phyloP scores from a whole-genome alignment of 257 asterid genomes.

The Euphrasia confusa region DNA sequence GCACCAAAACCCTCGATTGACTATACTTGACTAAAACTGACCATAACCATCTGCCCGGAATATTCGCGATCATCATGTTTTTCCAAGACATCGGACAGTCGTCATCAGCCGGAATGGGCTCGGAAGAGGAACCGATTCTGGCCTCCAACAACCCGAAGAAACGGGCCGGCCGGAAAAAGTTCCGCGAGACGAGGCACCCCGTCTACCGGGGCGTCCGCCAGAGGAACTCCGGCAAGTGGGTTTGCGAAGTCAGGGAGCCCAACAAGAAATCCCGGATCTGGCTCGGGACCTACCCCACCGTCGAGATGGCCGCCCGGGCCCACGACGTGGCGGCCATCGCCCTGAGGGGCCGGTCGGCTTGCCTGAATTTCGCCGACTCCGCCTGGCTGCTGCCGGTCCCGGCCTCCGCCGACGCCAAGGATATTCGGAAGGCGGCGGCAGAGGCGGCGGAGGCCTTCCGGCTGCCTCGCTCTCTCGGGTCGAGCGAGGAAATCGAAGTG shows the following conservation, averaged over 20 bases:
- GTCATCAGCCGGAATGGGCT: neutral
- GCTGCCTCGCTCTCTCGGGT: neutral
- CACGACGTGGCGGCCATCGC: slow-evolving; percentile 26
- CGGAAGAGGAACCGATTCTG: slow-evolving; percentile 36
- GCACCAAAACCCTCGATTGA: too few species aligned
- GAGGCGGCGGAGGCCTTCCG: slow-evolving; percentile 57
- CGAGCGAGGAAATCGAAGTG: slow-evolving; percentile 1
- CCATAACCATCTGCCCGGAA: too few species aligned
- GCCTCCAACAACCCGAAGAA: slow-evolving; percentile 50
- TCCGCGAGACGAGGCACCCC: slow-evolving; percentile 57
- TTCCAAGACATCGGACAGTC: neutral
- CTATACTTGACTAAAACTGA: too few species aligned
- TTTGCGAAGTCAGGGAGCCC: slow-evolving; percentile 60
- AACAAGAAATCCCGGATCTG: slow-evolving; percentile 2
- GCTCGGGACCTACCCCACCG: neutral
- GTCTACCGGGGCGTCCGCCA: slow-evolving; percentile 48
- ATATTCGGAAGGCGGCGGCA: slow-evolving; percentile 53
- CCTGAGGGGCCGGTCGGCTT: slow-evolving; percentile 57
- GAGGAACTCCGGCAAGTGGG: slow-evolving; percentile 58
- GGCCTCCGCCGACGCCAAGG: slow-evolving; percentile 41
- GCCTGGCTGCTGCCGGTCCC: slow-evolving; percentile 58
- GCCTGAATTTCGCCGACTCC: slow-evolving; percentile 65
- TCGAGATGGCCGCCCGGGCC: slow-evolving; percentile 5
- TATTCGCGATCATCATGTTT: neutral
- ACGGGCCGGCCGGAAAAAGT: slow-evolving; percentile 48